Evolutionary conservation across 768 basidiomycete species (phyloP).

Genomic region (Suillus weaverae): DNA sequence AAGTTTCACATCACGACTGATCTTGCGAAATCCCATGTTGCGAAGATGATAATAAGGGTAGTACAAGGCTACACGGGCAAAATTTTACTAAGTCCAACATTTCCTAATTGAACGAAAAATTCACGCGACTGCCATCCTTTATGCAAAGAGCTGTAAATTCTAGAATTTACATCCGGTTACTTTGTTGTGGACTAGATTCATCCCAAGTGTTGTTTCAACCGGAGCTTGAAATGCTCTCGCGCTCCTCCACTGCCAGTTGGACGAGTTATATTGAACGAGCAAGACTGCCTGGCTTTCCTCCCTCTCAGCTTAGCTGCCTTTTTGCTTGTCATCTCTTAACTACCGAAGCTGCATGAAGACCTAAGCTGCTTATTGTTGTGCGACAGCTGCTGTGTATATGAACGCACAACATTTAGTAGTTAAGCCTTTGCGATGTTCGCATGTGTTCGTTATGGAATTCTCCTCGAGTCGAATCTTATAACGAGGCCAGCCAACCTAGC

Average conservation of each 20-base stretch:
- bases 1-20: too few relatives aligned
- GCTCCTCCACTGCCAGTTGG: too few relatives aligned
- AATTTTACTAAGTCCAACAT: too few relatives aligned
- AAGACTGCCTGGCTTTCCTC: not conserved
- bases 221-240: constrained; percentile 6
- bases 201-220: constrained; percentile 7
- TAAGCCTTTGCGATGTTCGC: not conserved
- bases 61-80: too few relatives aligned
- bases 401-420: not conserved
- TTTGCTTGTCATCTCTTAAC: not conserved
- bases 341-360: not conserved
- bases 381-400: not conserved
- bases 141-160: too few relatives aligned
- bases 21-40: too few relatives aligned
- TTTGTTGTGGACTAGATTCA: too few relatives aligned
- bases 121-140: too few relatives aligned
- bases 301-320: not conserved
- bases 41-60: too few relatives aligned
- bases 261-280: not conserved
- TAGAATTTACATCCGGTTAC: too few relatives aligned
- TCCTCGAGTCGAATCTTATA: not conserved
- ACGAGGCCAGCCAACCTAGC: not conserved
- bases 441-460: not conserved
- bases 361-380: not conserved
- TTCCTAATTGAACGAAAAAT: too few relatives aligned